Percentiles rank a stretch among this genome's conserved stretches.
Evolutionary conservation across 208 protist species (phyloP).

Genomic region (Leishmania lainsoni): DNA sequence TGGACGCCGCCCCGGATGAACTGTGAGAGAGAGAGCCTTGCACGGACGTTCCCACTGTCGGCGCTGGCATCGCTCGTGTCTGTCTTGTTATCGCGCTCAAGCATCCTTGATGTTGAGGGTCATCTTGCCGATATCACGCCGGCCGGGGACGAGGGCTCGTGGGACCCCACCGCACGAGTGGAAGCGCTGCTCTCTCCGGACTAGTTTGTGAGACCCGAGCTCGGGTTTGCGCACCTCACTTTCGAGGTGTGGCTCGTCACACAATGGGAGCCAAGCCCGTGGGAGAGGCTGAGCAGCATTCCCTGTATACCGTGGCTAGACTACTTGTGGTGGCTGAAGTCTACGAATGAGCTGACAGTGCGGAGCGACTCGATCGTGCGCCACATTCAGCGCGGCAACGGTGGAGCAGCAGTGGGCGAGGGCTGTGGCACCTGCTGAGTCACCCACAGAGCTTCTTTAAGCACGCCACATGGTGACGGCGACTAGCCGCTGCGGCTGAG

Average conservation of each 20-base stretch:
- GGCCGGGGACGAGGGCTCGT: slow-evolving; percentile 21
- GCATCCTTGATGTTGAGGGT: slow-evolving; percentile 8
- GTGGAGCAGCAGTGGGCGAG: slow-evolving; percentile 6
- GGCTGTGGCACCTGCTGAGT: neutral
- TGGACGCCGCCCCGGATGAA: slow-evolving; percentile 18
- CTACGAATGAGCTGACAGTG: slow-evolving; percentile 9
- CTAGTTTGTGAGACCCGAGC: slow-evolving; percentile 15
- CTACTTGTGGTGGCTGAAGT: slow-evolving; percentile 20
- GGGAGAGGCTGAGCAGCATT: slow-evolving; percentile 23
- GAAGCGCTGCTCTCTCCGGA: slow-evolving; percentile 23
- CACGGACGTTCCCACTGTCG: slow-evolving; percentile 17
- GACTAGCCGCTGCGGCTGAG: slow-evolving; percentile 11
- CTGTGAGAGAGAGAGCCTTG: neutral
- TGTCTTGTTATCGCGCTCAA: slow-evolving; percentile 14
- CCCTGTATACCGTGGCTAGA: slow-evolving; percentile 21
- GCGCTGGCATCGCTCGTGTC: slow-evolving; percentile 15
- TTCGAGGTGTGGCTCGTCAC: slow-evolving; percentile 18
- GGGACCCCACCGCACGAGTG: slow-evolving; percentile 28
- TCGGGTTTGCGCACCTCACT: slow-evolving; percentile 17
- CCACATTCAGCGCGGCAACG: slow-evolving; percentile 2
- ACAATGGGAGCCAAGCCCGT: slow-evolving; percentile 7
- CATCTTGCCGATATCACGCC: slow-evolving; percentile 11
- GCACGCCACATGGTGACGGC: slow-evolving; percentile 21
- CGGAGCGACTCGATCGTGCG: slow-evolving; percentile 14
- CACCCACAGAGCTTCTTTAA: slow-evolving; percentile 8